Conservation (phyloP, 768 basidiomycete species). For the Lentinula boryana region DNA sequence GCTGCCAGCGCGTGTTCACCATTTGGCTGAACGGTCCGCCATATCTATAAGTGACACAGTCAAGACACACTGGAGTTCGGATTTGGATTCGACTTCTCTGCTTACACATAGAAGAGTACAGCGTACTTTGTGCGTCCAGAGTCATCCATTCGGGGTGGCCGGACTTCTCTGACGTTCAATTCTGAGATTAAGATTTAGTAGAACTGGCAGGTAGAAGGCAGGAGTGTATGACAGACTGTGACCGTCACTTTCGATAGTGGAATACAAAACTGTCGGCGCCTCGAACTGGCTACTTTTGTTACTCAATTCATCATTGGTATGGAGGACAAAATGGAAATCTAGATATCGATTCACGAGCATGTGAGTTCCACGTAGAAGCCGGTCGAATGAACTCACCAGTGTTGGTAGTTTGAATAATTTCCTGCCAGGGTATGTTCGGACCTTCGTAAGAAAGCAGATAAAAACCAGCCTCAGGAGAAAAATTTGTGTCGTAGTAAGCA, state of each 20-base stretch:
- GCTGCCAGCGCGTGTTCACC: slow-evolving; percentile 58
- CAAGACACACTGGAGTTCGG: not conserved
- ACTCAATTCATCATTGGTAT: slow-evolving; percentile 63
- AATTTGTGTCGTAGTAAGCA: slow-evolving; percentile 57
- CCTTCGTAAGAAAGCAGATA: slow-evolving; percentile 79
- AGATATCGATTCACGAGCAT: not conserved
- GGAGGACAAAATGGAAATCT: slow-evolving; percentile 65
- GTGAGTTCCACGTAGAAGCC: not conserved
- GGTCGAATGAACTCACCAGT: slow-evolving; percentile 22
- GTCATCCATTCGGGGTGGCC: slow-evolving; percentile 90
- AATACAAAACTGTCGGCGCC: slow-evolving; percentile 59
- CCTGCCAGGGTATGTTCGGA: slow-evolving; percentile 85
- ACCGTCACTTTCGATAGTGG: slow-evolving; percentile 75
- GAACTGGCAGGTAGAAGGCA: not conserved
- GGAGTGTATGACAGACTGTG: slow-evolving; percentile 46
- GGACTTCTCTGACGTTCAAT: slow-evolving; percentile 85
- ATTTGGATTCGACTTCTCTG: not conserved
- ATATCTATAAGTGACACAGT: slow-evolving; percentile 43
- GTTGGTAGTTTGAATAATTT: slow-evolving; percentile 51
- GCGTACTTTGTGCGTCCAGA: slow-evolving; percentile 96
- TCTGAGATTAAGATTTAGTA: slow-evolving; percentile 35
- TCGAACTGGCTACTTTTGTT: slow-evolving; percentile 64
- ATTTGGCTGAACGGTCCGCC: slow-evolving; percentile 87
- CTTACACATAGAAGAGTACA: slow-evolving; percentile 83
- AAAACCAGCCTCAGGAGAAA: slow-evolving; percentile 84